Conservation (phyloP, 768 basidiomycete genomes). For the Neoboletus magnificus region DNA sequence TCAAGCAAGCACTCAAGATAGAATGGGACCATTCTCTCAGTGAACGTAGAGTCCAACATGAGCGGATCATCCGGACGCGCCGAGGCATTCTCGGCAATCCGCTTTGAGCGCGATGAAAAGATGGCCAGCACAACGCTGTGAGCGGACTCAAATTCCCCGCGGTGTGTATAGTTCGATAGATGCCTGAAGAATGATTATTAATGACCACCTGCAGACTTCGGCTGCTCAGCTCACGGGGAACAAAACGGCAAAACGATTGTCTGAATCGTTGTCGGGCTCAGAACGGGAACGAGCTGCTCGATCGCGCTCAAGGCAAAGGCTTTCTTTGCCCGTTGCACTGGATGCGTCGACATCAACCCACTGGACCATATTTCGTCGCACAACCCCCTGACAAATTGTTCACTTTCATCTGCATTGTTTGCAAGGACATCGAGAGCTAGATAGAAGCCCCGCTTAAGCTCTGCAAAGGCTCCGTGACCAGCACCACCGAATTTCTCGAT, state of each 20-base stretch:
- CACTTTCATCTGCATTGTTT: slow-evolving; percentile 34
- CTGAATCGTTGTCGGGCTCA: slow-evolving; percentile 52
- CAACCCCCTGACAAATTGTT: slow-evolving; percentile 38
- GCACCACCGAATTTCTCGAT: slow-evolving; percentile 76
- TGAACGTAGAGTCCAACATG: slow-evolving; percentile 36
- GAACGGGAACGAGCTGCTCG: slow-evolving; percentile 70
- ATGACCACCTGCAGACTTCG: background rate
- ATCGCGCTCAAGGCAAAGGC: slow-evolving; percentile 71
- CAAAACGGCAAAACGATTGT: slow-evolving; percentile 58
- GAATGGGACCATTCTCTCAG: slow-evolving; percentile 64
- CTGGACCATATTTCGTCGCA: slow-evolving; percentile 29
- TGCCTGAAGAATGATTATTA: slow-evolving; percentile 41
- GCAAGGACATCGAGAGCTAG: slow-evolving; percentile 72
- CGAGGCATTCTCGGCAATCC: slow-evolving; percentile 12
- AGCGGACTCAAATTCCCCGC: slow-evolving; percentile 82
- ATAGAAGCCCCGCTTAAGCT: slow-evolving; percentile 74
- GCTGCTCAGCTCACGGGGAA: slow-evolving; percentile 51
- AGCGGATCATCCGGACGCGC: slow-evolving; percentile 7
- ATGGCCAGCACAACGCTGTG: slow-evolving; percentile 81
- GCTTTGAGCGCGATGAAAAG: slow-evolving; percentile 58
- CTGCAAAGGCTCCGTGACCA: slow-evolving; percentile 54
- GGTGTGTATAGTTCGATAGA: slow-evolving; percentile 52
- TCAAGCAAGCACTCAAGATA: slow-evolving; percentile 71
- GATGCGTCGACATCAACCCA: slow-evolving; percentile 23
- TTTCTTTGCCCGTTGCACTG: slow-evolving; percentile 34